Percentiles rank a stretch among this genome's conserved stretches.
These are phyloP conservation scores for Plasmopara muralis DNA, from an alignment of 352 stramenopile species.

Conservation along the genomic window DNA sequence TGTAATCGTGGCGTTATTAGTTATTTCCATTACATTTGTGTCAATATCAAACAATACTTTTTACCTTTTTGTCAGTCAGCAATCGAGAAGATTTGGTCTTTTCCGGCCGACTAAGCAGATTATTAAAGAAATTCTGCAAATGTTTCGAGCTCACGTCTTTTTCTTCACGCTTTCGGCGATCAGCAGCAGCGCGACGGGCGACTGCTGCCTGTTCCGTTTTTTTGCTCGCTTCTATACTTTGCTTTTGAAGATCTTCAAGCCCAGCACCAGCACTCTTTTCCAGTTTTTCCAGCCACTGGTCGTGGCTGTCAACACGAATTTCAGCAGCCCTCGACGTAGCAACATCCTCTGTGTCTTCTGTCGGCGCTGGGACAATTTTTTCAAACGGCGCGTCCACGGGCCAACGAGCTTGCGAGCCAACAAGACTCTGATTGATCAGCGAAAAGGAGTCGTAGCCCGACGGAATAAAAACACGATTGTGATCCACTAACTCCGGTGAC, in stretches of 20 bases:
- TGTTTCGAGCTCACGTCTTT: slow-evolving; percentile 82
- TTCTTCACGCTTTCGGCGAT: slow-evolving; percentile 54
- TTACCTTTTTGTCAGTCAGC: slow-evolving; percentile 62
- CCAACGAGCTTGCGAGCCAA: slow-evolving; percentile 72
- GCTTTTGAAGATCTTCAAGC: slow-evolving; percentile 75
- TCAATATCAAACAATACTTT: neutral
- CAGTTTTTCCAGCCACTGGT: slow-evolving; percentile 76
- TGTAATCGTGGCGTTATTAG: too few relatives aligned
- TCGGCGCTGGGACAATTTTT: slow-evolving; percentile 65
- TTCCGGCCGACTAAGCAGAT: slow-evolving; percentile 74
- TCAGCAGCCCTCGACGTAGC: slow-evolving; percentile 32
- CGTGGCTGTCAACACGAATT: slow-evolving; percentile 58
- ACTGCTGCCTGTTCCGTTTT: slow-evolving; percentile 63
- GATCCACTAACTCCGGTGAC: slow-evolving; percentile 68
- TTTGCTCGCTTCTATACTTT: slow-evolving; percentile 80
- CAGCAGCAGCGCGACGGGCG: slow-evolving; percentile 54
- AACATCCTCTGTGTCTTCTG: slow-evolving; percentile 30
- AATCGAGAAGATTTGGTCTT: slow-evolving; percentile 69
- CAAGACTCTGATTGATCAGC: slow-evolving; percentile 67
- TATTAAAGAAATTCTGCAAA: slow-evolving; percentile 85
- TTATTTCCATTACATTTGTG: neutral
- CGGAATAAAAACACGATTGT: slow-evolving; percentile 62
- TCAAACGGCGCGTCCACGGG: slow-evolving; percentile 70
- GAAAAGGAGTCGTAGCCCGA: slow-evolving; percentile 74
- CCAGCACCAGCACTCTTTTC: slow-evolving; percentile 72